Evolutionary conservation across 345 rosid genomes (phyloP).

Genomic region (Populus simonii): DNA sequence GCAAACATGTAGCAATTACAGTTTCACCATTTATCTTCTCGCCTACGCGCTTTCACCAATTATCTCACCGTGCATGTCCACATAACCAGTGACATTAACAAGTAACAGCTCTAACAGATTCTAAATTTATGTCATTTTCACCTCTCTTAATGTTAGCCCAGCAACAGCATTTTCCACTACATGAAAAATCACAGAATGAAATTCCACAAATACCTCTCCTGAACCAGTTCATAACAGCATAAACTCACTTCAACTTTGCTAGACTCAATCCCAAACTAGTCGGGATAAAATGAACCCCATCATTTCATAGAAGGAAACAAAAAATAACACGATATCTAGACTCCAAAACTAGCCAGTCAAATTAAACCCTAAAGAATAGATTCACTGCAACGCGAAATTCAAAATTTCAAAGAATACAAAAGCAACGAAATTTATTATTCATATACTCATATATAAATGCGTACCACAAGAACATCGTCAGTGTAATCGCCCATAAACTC

Average conservation of each 20-base stretch:
- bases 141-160: neutral
- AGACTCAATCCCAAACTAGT: neutral
- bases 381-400: neutral
- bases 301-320: neutral
- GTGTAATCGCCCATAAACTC: slow-evolving; percentile 98
- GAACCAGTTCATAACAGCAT: neutral
- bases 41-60: neutral
- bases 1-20: neutral
- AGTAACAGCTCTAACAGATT: neutral
- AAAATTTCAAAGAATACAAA: neutral
- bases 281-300: neutral
- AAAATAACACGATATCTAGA: neutral
- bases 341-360: neutral
- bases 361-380: slow-evolving; percentile 2
- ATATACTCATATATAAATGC: neutral
- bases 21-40: neutral
- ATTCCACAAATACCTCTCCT: neutral
- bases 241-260: neutral
- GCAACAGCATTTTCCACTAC: neutral
- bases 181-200: neutral
- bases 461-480: slow-evolving; percentile 95
- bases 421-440: neutral
- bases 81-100: neutral
- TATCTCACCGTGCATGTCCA: neutral
- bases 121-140: neutral